Evolutionary conservation across 2,329 filamentous ascomycete genomes (phyloP), one percentile per base, ranked within the genome.

Genomic region (Paecilomyces formosus): DNA sequence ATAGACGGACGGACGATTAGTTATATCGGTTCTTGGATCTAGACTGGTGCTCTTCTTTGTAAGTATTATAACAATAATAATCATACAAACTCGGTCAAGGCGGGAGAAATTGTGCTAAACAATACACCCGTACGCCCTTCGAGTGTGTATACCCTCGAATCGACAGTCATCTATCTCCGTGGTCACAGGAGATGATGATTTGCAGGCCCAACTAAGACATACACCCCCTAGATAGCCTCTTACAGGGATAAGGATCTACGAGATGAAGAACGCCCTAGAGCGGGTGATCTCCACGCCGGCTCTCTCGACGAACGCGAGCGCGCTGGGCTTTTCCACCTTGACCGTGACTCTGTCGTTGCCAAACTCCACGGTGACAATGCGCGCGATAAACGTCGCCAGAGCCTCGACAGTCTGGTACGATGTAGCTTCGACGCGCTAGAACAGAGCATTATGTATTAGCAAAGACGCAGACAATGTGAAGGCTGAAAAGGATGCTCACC

Each of bases 351-450:
- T 70, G 53, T 76, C 72, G 57, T 80, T 74, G 9, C 68, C 73
- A 63, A 77, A 79, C 35, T 76, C 72, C 57, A 78, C 67, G 13
- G 78, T 79, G 49, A 74, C 75, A 57, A 76, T 77, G 54, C 73
- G 73, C 30, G 78, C 78, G 30, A 81, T 70, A 24, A 75, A 76
- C 2, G 78, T 79, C 30, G 79, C 80, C 55, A 82, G 66, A 4
- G 79, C 77, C 66, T 82, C 80, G 15, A 82, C 75, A 0, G 79
- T 82, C 64, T 79, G 73, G 65, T 80, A 82, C 1, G 73, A 68
- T 4, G 79, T 79, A 11, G 66, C 70, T 59, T 81, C 79, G 30
- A 82, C 77, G 58, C 67, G 69, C 74, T 78, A 62, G 61, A 9
- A 21, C 18, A n/a, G 18, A 62, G 15, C 26, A 9, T 24, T 13